These are phyloP conservation scores for Celoporthe dispersa DNA, from an alignment of 2,329 filamentous ascomycete genomes.

Conservation along the genomic window DNA sequence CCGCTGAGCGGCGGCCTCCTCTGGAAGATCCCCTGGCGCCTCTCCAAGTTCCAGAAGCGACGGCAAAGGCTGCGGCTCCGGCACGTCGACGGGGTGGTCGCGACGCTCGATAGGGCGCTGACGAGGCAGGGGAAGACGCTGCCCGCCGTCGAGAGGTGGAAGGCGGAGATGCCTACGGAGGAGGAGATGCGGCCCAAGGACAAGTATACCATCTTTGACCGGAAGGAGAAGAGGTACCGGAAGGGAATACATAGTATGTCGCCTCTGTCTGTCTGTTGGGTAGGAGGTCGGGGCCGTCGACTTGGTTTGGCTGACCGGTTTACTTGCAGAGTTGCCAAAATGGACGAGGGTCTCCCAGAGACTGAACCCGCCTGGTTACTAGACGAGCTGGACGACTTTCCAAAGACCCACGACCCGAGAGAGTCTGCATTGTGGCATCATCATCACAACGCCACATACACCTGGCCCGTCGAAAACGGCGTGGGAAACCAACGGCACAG, in stretches of 20 bases:
- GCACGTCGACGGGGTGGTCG: slow-evolving; percentile 85
- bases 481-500: neutral
- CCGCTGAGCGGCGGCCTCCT: slow-evolving; percentile 79
- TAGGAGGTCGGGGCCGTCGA: slow-evolving; percentile 16
- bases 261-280: neutral
- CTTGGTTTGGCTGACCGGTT: slow-evolving; percentile 23
- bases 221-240: slow-evolving; percentile 92
- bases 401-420: neutral
- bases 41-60: slow-evolving; percentile 88
- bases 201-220: slow-evolving; percentile 98
- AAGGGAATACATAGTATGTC: slow-evolving; percentile 92
- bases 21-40: slow-evolving; percentile 97
- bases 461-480: neutral
- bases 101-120: slow-evolving; percentile 79
- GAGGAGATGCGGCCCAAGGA: slow-evolving; percentile 93
- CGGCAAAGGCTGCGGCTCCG: slow-evolving; percentile 83
- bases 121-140: slow-evolving; percentile 71
- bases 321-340: slow-evolving; percentile 72
- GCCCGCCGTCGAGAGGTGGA: slow-evolving; percentile 87
- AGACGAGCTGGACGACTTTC: slow-evolving; percentile 38
- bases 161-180: slow-evolving; percentile 93
- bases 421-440: slow-evolving; percentile 41
- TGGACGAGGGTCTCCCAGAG: slow-evolving; percentile 96
- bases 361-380: slow-evolving; percentile 94
- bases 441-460: neutral